A percentile compares a stretch with the other conserved stretches of the same genome.
Evolutionary conservation across 129 eudicot species (phyloP).

Genomic region (Pseudognaphalium luteoalbum): DNA sequence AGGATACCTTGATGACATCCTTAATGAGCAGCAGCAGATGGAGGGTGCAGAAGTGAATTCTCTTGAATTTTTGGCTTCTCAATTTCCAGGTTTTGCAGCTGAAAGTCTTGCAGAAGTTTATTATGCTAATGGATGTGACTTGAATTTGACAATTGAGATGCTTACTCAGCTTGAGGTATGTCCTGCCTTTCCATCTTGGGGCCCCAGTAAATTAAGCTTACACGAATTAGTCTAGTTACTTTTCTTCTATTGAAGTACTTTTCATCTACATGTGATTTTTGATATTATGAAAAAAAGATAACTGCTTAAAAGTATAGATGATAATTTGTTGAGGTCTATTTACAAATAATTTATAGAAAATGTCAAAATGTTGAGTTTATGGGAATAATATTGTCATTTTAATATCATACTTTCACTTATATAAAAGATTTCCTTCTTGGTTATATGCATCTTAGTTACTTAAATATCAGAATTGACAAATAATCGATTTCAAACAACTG

Average conservation of each 20-base stretch:
- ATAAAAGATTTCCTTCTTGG: not conserved
- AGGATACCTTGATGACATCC: slow-evolving; percentile 20
- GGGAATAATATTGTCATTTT: not conserved
- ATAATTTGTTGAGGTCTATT: not conserved
- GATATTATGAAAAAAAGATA: not conserved
- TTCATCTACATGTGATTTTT: not conserved
- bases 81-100: slow-evolving; percentile 70
- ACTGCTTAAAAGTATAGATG: not conserved
- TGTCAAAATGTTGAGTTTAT: not conserved
- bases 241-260: not conserved
- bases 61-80: slow-evolving; percentile 60
- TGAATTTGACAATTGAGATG: slow-evolving; percentile 74
- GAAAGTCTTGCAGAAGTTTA: slow-evolving; percentile 67
- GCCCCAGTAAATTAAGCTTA: not conserved
- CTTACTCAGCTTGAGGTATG: slow-evolving; percentile 89
- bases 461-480: not conserved
- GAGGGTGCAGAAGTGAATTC: slow-evolving; percentile 44
- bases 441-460: not conserved
- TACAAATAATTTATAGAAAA: not conserved
- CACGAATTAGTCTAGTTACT: not conserved
- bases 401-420: not conserved
- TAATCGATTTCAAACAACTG: not conserved
- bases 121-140: slow-evolving; percentile 69
- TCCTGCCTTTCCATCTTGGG: slow-evolving; percentile 1
- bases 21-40: slow-evolving; percentile 27